phyloP scores from a whole-genome alignment of 2,329 filamentous ascomycete genomes.

The Aspergillus melleus region DNA sequence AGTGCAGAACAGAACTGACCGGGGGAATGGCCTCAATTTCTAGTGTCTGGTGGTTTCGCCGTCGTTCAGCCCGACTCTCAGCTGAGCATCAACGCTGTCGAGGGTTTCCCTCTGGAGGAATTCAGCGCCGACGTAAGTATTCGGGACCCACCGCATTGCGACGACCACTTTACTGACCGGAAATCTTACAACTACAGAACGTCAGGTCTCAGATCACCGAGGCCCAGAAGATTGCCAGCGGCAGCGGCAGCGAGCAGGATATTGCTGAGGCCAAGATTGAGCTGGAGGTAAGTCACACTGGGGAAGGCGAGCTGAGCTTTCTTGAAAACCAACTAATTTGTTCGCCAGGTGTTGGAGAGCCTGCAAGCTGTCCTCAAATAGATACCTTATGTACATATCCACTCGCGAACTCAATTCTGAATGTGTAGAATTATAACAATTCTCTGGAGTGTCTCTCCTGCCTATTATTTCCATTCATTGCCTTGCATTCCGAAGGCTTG shows the following conservation, averaged over 20 bases:
- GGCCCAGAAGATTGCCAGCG: slow-evolving; percentile 90
- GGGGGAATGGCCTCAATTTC: slow-evolving; percentile 12
- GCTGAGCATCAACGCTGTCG: slow-evolving; percentile 97
- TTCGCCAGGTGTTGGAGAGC: slow-evolving; percentile 49
- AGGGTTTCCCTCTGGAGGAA: slow-evolving; percentile 91
- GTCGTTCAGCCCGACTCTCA: slow-evolving; percentile 92
- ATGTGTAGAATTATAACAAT: slow-evolving; percentile 45
- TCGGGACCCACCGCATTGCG: neutral
- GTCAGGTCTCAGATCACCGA: slow-evolving; percentile 88
- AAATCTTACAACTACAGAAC: slow-evolving; percentile 47
- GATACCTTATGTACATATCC: slow-evolving; percentile 43
- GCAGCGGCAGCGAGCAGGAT: slow-evolving; percentile 91
- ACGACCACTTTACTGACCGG: slow-evolving; percentile 5
- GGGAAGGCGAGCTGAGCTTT: neutral
- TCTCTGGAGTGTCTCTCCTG: slow-evolving; percentile 21
- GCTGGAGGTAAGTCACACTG: slow-evolving; percentile 71
- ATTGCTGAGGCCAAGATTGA: slow-evolving; percentile 99
- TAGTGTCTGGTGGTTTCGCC: slow-evolving; percentile 95
- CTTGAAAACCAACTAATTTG: slow-evolving; percentile 9
- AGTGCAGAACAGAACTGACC: slow-evolving; percentile 23
- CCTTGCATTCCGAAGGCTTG: neutral
- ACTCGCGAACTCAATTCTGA: slow-evolving; percentile 31
- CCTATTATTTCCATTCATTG: slow-evolving; percentile 16
- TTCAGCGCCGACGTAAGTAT: slow-evolving; percentile 77
- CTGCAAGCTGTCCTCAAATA: slow-evolving; percentile 52